Evolutionary conservation across 768 basidiomycete species (phyloP), one percentile per base, ranked within the genome.

Genomic region (Serpula lacrymans): DNA sequence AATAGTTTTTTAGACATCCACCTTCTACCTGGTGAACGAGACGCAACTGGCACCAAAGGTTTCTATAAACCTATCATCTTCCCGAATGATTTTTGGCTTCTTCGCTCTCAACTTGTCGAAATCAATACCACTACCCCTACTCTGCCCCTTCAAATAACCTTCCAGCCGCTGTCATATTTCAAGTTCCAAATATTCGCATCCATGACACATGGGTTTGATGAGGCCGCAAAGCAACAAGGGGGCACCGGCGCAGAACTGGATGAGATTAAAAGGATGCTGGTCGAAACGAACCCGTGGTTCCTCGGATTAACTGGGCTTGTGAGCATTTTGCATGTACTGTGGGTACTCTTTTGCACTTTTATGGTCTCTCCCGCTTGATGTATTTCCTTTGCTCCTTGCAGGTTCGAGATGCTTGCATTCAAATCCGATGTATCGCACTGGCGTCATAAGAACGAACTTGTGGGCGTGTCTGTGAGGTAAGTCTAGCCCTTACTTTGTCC

Each of bases 371-470:
- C 32, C 10, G 29, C 42, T 23, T 33, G 42, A 28, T 39, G 42
- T 26, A 18, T 42, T 53, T 43, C 37, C 4, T 11, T 33, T 28
- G 23, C 24, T 26, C 24, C 22, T 9, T 36, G 9, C 53, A 91
- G 89, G 18, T 95, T 96, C 58, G 92, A 95, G 67, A 88, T 96
- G 79, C 69, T 96, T 42, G 95, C 95, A 11, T 97, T 98, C 78
- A 89, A 88, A 57, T 85, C 80, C 20, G 95, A 98, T 55, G 89
- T 98, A 30, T 81, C 85, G 21, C 95, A 98, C 59, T 97, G 94
- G 94, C 74, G 92, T 28, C 82, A 92, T 55, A 94, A 82, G 69
- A 84, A 93, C 52, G 93, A 98, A 60, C 80, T 98, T 63, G 86
- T 88, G 45, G 96, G 96, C 10, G 94, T 99, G 11, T 95, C 92